Conservation (phyloP, 2,329 filamentous ascomycete species). For the Nectriaceae sp. region DNA sequence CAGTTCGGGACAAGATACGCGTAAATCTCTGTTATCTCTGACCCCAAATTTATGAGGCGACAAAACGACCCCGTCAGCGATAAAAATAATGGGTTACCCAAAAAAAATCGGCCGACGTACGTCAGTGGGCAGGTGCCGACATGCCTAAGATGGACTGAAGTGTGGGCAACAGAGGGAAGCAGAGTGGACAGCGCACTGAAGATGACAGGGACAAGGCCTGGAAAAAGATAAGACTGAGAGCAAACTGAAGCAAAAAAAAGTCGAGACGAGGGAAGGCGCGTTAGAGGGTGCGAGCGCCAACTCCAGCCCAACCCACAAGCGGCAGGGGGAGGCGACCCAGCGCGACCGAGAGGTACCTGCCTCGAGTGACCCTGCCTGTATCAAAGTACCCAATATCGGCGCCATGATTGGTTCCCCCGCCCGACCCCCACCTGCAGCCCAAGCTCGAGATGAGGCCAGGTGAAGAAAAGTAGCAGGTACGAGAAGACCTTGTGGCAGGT, state of each 20-base stretch:
- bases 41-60: background rate
- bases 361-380: background rate
- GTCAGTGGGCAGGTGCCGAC: background rate
- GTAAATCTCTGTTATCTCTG: background rate
- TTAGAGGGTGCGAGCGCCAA: background rate
- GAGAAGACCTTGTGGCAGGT: too few relatives aligned
- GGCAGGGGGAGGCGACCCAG: too few relatives aligned
- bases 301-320: background rate
- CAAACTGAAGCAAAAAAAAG: background rate
- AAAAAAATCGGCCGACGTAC: background rate
- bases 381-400: background rate
- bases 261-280: background rate
- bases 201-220: conserved; percentile 6
- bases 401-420: background rate
- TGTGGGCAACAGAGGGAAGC: background rate
- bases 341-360: too few relatives aligned
- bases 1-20: background rate
- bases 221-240: conserved; percentile 2
- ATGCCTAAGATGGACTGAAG: background rate
- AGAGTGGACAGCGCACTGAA: background rate
- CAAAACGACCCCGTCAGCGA: background rate
- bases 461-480: too few relatives aligned
- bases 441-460: background rate
- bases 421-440: background rate
- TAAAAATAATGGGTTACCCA: background rate